These are phyloP conservation scores for Keithomyces neogunnii DNA, from an alignment of 2,329 filamentous ascomycete genomes.

Conservation along the genomic window DNA sequence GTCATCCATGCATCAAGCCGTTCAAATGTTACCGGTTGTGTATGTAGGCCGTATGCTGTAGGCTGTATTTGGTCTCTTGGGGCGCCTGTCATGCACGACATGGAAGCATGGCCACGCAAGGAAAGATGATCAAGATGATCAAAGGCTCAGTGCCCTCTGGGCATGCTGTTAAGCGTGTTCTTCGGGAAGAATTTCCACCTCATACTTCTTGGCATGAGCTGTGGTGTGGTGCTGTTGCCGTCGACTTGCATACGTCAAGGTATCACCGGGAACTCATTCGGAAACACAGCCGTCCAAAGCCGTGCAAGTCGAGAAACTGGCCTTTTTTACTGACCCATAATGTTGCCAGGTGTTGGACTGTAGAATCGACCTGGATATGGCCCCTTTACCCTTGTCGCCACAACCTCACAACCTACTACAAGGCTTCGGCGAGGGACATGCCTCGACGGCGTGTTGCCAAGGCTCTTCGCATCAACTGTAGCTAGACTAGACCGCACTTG, in stretches of 20 bases:
- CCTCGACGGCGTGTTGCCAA: no score
- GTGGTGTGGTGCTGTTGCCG: background rate
- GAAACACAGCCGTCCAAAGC: constrained; percentile 3
- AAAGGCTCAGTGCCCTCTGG: no score
- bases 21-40: background rate
- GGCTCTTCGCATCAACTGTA: no score
- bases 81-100: background rate
- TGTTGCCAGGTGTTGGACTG: no score
- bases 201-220: background rate
- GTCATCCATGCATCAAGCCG: background rate
- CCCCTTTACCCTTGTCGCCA: no score
- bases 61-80: background rate
- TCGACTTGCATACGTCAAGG: background rate
- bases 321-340: no score
- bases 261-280: background rate
- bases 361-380: no score
- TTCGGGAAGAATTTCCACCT: background rate
- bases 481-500: no score
- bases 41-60: no score
- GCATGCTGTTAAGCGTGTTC: background rate
- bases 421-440: no score
- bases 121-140: background rate
- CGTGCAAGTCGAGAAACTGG: background rate
- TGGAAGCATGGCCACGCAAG: background rate
- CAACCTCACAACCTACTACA: no score